A percentile compares a stretch with the other conserved stretches of the same genome.
These are phyloP conservation scores for Tetrahymena borealis DNA, from an alignment of 73 alveolate species.

Conservation along the genomic window DNA sequence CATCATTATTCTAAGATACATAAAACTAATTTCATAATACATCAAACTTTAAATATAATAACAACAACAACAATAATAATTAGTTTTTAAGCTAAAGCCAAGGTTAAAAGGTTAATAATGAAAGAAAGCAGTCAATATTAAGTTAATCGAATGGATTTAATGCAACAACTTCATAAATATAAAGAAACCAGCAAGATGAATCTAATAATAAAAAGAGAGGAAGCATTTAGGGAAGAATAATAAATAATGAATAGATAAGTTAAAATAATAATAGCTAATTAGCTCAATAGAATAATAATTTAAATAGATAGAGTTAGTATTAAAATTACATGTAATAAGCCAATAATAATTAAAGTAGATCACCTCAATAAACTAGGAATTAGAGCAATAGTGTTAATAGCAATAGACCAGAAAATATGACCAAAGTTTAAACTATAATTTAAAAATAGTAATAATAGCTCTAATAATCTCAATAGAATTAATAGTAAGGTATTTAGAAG, in stretches of 20 bases:
- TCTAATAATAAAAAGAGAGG: background rate
- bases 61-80: background rate
- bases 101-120: background rate
- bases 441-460: background rate
- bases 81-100: background rate
- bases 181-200: background rate
- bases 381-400: background rate
- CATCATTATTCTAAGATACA: background rate
- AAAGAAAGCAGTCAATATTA: background rate
- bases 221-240: background rate
- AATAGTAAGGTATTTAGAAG: background rate
- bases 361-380: background rate
- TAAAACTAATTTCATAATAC: background rate
- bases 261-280: background rate
- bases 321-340: background rate
- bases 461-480: background rate
- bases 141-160: background rate
- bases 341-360: background rate
- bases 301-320: background rate
- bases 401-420: background rate
- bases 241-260: background rate
- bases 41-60: background rate
- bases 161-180: background rate
- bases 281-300: too few species aligned
- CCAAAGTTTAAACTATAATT: background rate